Base-by-base conservation (phyloP, 495 filamentous ascomycete species). In the Lasiosphaeria ovina region DNA sequence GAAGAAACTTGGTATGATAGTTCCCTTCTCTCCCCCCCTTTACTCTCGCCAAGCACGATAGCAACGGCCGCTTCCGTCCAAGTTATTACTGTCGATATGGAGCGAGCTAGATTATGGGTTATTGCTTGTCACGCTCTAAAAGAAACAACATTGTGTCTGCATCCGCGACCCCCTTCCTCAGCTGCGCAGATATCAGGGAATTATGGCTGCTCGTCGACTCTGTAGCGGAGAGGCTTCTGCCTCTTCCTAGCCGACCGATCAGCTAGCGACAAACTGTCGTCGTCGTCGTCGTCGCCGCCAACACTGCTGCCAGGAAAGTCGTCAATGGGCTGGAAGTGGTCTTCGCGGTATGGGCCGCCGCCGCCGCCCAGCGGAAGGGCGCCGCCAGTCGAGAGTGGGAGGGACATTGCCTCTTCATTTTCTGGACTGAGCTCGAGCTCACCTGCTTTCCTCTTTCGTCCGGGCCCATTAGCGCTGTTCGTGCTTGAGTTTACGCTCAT, bases 151-250 rank as follows among this genome's bases (percentile, higher is more conserved):
- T 24, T 24, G 24, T 24, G 2, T 24, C 24, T 2, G 24, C 24
- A 24, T 24, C 24, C 1, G 2, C 24, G 24, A 24, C 24, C 24
- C 24, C 24, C 24, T 24, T 24, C 24, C 24, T 24, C 24, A 24
- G 24, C 24, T 24, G 24, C 24, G 24, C 24, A 24, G 24, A 24
- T 24, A 24, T 24, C 24, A 24, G 24, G 24, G 24, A 24, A 24
- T 34, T 31, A 55, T 40, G 35, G 31, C 35, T 16, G 7, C 36
- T 57, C 42, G 44, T 66, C 63, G 35, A 60, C 47, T 53, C 69
- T 56, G 54, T 69, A 72, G 35, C 69, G 54, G 16, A 55, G 45
- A 11, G 69, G 69, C 50, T 64, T 72, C 51, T 66, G 63, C 3
- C 67, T 57, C 55, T 65, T 68, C 36, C 69, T 54, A 7, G 53